Evolutionary conservation across 495 filamentous ascomycete species (phyloP).

Genomic region (Xylaria castorea): DNA sequence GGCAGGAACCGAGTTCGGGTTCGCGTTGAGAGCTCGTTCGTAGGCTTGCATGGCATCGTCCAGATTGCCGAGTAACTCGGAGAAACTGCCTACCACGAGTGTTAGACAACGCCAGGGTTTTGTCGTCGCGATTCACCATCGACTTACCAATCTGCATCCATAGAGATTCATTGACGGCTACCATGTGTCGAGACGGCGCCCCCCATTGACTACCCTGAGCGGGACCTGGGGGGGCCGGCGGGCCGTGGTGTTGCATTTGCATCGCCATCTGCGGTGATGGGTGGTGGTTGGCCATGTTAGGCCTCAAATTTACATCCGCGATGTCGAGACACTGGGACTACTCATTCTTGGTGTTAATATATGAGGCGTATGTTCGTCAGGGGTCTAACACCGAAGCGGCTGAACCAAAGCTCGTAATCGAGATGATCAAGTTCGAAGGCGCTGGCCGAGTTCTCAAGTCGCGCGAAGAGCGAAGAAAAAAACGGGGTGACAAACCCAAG

Average conservation of each 20-base stretch:
- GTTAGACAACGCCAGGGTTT: conserved; percentile 34
- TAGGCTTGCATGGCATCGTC: conserved; percentile 89
- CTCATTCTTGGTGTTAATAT: not conserved
- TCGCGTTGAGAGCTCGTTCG: conserved; percentile 85
- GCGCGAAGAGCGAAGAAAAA: not conserved
- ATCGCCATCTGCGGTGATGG: conserved; percentile 63
- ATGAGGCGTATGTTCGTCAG: not conserved
- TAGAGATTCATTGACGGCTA: conserved; percentile 76
- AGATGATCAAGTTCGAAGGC: not conserved
- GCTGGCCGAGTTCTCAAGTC: not conserved
- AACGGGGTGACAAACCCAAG: not conserved
- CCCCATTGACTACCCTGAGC: conserved; percentile 42
- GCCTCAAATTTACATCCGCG: conserved; percentile 1
- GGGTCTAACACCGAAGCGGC: not conserved
- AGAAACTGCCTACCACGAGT: conserved; percentile 69
- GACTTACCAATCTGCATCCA: conserved; percentile 91
- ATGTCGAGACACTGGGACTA: not conserved
- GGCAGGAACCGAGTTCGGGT: conserved; percentile 86
- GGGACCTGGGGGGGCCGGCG: conserved; percentile 52
- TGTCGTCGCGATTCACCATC: not conserved
- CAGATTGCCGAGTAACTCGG: conserved; percentile 86
- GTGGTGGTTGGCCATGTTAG: conserved; percentile 61
- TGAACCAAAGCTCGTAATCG: not conserved
- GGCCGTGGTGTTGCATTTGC: conserved; percentile 63
- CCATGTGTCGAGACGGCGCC: conserved; percentile 53